Evolutionary conservation across 352 stramenopile genomes (phyloP).

Genomic region (Phytophthora rubi): DNA sequence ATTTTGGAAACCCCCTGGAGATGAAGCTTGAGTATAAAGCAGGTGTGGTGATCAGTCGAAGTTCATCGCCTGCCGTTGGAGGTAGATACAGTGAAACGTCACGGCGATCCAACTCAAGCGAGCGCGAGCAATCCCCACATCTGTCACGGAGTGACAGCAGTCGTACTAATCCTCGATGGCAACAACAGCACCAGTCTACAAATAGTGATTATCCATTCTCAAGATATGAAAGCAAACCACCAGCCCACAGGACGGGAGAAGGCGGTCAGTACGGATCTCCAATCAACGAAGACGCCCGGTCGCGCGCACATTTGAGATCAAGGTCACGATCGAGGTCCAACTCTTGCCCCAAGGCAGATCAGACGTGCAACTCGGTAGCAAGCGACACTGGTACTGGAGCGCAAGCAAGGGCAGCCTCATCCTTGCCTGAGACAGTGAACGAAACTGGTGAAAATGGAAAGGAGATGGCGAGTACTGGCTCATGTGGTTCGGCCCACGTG

Average conservation of each 20-base stretch:
- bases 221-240: constrained; percentile 11
- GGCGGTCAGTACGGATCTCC: not conserved
- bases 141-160: constrained; percentile 8
- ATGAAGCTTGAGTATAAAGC: constrained; percentile 39
- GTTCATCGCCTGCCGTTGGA: constrained; percentile 17
- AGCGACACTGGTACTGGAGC: not conserved
- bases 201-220: constrained; percentile 8
- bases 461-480: not conserved
- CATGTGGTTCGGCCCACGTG: not conserved
- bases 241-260: constrained; percentile 4
- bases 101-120: constrained; percentile 39
- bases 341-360: constrained; percentile 6
- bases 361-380: not conserved
- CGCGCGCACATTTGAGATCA: not conserved
- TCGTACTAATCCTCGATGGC: constrained; percentile 15
- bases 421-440: not conserved
- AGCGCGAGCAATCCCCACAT: constrained; percentile 25
- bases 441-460: not conserved
- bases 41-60: constrained; percentile 31
- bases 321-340: constrained; percentile 20
- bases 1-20: constrained; percentile 44
- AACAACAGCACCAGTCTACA: constrained; percentile 10
- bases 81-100: constrained; percentile 3
- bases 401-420: not conserved
- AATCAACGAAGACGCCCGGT: not conserved